A percentile compares a stretch with the other conserved stretches of the same genome.
phyloP scores from a whole-genome alignment of 2,329 filamentous ascomycete species.

The Arthroderma sp. region DNA sequence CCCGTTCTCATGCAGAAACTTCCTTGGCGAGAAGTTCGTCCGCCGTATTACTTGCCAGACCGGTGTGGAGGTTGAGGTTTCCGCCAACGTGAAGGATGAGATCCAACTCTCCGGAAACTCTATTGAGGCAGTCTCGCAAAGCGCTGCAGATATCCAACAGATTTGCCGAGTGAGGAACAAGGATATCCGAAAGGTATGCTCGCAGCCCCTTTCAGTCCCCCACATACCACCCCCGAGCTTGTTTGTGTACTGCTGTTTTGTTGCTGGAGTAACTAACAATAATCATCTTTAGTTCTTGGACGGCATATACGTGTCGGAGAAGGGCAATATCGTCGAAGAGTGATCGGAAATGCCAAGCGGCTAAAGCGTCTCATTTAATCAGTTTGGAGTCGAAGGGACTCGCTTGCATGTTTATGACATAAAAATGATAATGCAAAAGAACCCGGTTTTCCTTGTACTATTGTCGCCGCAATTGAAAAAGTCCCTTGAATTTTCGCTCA shows the following conservation, averaged over 20 bases:
- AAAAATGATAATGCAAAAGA: too few relatives aligned
- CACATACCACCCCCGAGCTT: neutral
- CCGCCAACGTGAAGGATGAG: conserved; percentile 94
- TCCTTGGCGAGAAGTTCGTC: conserved; percentile 98
- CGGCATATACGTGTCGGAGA: conserved; percentile 99
- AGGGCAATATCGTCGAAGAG: conserved; percentile 66
- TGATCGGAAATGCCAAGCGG: conserved; percentile 1
- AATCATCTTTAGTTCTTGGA: conserved; percentile 69
- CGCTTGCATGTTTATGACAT: too few relatives aligned
- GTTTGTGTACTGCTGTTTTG: conserved; percentile 6
- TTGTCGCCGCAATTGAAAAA: too few relatives aligned
- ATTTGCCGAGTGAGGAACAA: conserved; percentile 99
- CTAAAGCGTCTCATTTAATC: too few relatives aligned
- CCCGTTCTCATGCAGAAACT: conserved; percentile 53
- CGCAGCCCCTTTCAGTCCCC: neutral
- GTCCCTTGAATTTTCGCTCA: too few relatives aligned
- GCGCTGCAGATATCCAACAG: conserved; percentile 98
- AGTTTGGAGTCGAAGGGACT: too few relatives aligned
- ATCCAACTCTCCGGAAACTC: conserved; percentile 87
- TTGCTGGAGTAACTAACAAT: conserved; percentile 1
- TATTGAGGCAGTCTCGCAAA: conserved; percentile 93
- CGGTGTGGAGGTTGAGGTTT: conserved; percentile 82
- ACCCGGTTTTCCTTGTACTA: too few relatives aligned
- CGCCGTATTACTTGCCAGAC: conserved; percentile 78
- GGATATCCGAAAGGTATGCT: conserved; percentile 93